Percentiles rank a stretch among this genome's conserved stretches.
These are phyloP conservation scores for Serendipita indica DNA, from an alignment of 768 basidiomycete species.

Conservation along the genomic window DNA sequence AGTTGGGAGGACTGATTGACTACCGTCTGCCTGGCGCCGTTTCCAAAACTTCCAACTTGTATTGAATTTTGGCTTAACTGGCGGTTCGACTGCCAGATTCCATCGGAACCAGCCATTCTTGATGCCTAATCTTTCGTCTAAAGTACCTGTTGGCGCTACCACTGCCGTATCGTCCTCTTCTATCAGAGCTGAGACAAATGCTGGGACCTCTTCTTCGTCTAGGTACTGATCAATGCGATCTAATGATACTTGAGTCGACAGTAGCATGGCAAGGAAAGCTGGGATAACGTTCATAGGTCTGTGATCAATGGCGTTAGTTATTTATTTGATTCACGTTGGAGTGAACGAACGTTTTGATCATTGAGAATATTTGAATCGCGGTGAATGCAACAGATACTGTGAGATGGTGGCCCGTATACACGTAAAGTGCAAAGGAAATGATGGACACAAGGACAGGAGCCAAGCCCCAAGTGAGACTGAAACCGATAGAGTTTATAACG, in stretches of 20 bases:
- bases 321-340: no score
- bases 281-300: slow-evolving; percentile 13
- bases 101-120: slow-evolving; percentile 23
- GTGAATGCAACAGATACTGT: slow-evolving; percentile 30
- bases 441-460: slow-evolving; percentile 24
- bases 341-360: not conserved
- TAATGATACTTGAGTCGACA: slow-evolving; percentile 22
- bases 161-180: not conserved
- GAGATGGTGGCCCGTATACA: slow-evolving; percentile 23
- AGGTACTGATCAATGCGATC: slow-evolving; percentile 27
- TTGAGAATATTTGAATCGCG: slow-evolving; percentile 10
- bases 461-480: slow-evolving; percentile 23
- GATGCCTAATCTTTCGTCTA: slow-evolving; percentile 19
- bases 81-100: slow-evolving; percentile 17
- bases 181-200: slow-evolving; percentile 23
- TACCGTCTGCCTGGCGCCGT: not conserved
- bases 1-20: not conserved
- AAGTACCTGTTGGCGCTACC: not conserved
- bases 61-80: slow-evolving; percentile 8
- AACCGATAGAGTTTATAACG: slow-evolving; percentile 17
- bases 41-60: slow-evolving; percentile 8
- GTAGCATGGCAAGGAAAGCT: slow-evolving; percentile 10
- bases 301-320: slow-evolving; percentile 12
- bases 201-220: slow-evolving; percentile 26
- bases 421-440: slow-evolving; percentile 23